phyloP scores from a whole-genome alignment of 805 yeast genomes.

The Saccharomycopsis schoenii region DNA sequence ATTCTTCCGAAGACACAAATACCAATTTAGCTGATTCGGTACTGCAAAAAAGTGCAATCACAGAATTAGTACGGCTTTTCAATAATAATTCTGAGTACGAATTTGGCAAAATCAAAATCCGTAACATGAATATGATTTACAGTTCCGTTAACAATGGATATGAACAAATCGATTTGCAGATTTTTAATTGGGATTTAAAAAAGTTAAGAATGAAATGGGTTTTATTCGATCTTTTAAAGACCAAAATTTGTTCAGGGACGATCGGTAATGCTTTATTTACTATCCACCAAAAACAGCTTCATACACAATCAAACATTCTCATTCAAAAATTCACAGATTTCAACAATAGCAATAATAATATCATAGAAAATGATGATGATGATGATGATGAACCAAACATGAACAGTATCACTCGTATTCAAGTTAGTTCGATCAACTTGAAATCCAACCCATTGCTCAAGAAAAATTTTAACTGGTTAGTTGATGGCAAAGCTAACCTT shows the following conservation, averaged over 20 bases:
- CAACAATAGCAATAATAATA: neutral
- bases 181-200: conserved; percentile 60
- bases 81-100: conserved; percentile 10
- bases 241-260: conserved; percentile 63
- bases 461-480: conserved; percentile 60
- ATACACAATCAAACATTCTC: neutral
- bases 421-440: conserved; percentile 31
- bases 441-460: conserved; percentile 22
- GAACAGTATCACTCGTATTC: conserved; percentile 14
- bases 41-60: conserved; percentile 10
- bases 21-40: neutral
- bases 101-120: conserved; percentile 6
- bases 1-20: neutral
- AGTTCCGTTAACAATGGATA: conserved; percentile 6
- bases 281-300: conserved; percentile 56
- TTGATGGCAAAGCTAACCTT: conserved; percentile 60
- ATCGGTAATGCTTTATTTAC: conserved; percentile 68
- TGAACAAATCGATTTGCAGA: conserved; percentile 10
- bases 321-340: neutral
- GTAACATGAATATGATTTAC: conserved; percentile 11
- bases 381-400: neutral
- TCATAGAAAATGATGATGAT: neutral
- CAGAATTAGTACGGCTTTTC: neutral
- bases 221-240: conserved; percentile 58
- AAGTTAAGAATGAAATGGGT: conserved; percentile 48